These are phyloP conservation scores for Papilionanthe hybrid DNA, from an alignment of 116 monocot species.

Conservation along the genomic window DNA sequence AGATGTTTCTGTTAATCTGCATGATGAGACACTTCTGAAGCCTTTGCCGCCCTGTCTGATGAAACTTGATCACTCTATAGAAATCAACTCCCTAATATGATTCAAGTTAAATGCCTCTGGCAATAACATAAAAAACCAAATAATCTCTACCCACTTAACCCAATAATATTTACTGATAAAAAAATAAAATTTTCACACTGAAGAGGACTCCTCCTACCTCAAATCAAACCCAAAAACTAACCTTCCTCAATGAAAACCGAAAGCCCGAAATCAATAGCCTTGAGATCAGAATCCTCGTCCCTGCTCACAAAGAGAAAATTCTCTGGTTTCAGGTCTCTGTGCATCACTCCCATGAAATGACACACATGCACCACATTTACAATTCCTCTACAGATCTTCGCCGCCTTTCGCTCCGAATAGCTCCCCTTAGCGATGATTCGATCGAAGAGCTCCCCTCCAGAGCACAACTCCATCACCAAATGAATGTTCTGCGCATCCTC, in stretches of 20 bases:
- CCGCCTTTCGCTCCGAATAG: conserved; percentile 70
- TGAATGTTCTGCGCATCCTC: conserved; percentile 54
- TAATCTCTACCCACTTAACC: no score
- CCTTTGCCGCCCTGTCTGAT: no score
- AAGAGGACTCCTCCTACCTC: background rate
- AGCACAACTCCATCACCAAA: conserved; percentile 84
- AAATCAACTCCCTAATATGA: no score
- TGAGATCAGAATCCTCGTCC: conserved; percentile 60
- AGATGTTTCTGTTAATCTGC: no score
- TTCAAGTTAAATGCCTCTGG: background rate
- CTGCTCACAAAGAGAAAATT: conserved; percentile 56
- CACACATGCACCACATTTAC: conserved; percentile 78
- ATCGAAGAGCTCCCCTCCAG: conserved; percentile 83
- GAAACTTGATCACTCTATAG: no score
- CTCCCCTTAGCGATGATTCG: conserved; percentile 60
- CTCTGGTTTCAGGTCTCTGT: conserved; percentile 82
- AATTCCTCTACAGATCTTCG: conserved; percentile 52
- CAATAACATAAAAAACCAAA: background rate
- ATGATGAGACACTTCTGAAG: no score
- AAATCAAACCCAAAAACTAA: conserved; percentile 11
- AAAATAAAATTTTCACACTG: background rate
- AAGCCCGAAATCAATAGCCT: conserved; percentile 80
- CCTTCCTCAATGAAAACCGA: conserved; percentile 91
- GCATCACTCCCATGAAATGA: conserved; percentile 91
- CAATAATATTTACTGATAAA: no score